These are phyloP conservation scores for Blastobotrys apis DNA, from an alignment of 1,139 yeast genomes.

Conservation along the genomic window DNA sequence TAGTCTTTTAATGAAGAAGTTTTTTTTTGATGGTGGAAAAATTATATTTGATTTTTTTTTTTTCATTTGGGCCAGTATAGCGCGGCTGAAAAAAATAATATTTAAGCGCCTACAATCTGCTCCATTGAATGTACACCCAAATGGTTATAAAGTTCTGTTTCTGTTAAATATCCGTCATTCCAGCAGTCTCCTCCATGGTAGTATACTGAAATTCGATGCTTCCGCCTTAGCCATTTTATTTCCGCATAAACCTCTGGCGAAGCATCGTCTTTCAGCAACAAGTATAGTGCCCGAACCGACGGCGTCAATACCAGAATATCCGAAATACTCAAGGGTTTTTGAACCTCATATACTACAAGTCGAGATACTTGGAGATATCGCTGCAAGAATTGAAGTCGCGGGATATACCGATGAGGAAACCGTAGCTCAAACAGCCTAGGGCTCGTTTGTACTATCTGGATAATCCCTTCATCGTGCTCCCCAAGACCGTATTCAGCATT, in stretches of 20 bases:
- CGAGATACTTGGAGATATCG: background rate
- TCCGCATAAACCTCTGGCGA: background rate
- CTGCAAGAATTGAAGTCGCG: background rate
- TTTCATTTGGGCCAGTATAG: too few species aligned
- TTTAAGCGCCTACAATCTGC: conserved; percentile 1
- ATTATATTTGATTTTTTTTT: background rate
- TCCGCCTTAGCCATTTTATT: background rate
- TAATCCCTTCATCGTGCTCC: background rate
- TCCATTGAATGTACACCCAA: background rate
- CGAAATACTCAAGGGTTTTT: background rate
- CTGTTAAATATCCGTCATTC: background rate
- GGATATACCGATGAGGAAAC: background rate
- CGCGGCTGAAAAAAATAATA: too few species aligned
- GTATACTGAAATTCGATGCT: background rate
- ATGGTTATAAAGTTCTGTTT: background rate
- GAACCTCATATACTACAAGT: background rate
- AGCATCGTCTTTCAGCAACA: background rate
- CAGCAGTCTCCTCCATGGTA: background rate
- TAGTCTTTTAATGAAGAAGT: too few species aligned
- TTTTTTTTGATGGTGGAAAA: background rate
- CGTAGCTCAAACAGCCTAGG: conserved; percentile 1
- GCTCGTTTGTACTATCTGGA: background rate
- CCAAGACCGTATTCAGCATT: background rate
- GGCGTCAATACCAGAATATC: background rate
- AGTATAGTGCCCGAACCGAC: background rate